Evolutionary conservation across 306 rosid species (phyloP).

Genomic region (Prunus mira): DNA sequence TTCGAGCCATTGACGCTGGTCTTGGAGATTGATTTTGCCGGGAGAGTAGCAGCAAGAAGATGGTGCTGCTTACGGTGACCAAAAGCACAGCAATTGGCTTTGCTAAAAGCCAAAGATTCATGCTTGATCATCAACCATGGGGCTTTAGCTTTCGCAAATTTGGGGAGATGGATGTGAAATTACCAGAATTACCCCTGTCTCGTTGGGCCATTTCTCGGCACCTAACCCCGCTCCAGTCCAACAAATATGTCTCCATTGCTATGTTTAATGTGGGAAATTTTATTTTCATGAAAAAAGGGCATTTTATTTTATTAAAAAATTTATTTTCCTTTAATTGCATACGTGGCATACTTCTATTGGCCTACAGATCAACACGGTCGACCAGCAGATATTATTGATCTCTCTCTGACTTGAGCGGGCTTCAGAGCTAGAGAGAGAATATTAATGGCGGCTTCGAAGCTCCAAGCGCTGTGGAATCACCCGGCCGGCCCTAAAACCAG

Average conservation of each 20-base stretch:
- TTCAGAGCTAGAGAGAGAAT: slow-evolving; percentile 1
- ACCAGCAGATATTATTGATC: not conserved
- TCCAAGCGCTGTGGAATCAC: slow-evolving; percentile 92
- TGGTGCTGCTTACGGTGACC: slow-evolving; percentile 30
- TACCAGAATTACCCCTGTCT: not conserved
- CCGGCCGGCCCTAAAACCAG: slow-evolving; percentile 99
- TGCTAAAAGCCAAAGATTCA: slow-evolving; percentile 33
- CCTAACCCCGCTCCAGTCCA: too few species aligned
- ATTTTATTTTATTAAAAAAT: too few species aligned
- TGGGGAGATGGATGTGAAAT: not conserved
- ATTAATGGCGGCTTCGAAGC: slow-evolving; percentile 81
- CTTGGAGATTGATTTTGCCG: slow-evolving; percentile 15
- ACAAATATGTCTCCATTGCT: too few species aligned
- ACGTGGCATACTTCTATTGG: not conserved
- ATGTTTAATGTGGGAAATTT: too few species aligned
- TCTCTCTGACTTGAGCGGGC: not conserved
- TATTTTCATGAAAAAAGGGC: too few species aligned
- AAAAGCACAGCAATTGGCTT: slow-evolving; percentile 29
- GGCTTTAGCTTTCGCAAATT: not conserved
- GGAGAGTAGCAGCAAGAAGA: slow-evolving; percentile 24
- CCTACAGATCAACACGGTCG: not conserved
- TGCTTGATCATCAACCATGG: slow-evolving; percentile 24
- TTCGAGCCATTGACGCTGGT: slow-evolving; percentile 56
- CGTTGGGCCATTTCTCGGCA: too few species aligned
- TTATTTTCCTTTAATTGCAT: not conserved